Percentiles rank a stretch among this genome's conserved stretches.
phyloP scores from a whole-genome alignment of 345 rosid species.

The Salix arbutifolia region DNA sequence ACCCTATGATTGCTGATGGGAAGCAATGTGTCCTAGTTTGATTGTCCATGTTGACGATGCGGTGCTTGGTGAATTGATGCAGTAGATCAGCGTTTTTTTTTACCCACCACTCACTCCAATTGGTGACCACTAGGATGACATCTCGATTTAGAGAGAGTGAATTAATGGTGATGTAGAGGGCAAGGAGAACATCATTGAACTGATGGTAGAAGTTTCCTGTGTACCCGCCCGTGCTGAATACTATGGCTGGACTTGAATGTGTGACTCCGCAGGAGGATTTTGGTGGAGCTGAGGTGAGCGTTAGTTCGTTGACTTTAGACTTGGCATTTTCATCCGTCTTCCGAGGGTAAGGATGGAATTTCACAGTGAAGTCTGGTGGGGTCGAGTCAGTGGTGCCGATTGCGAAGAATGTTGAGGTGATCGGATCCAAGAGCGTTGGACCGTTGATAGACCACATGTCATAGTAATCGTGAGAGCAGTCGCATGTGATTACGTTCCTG shows the following conservation, averaged over 20 bases:
- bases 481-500: constrained; percentile 27
- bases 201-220: constrained; percentile 40
- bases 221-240: constrained; percentile 34
- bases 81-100: constrained; percentile 23
- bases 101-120: constrained; percentile 24
- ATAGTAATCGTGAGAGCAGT: constrained; percentile 25
- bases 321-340: constrained; percentile 29
- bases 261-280: constrained; percentile 19
- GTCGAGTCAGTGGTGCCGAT: neutral
- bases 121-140: constrained; percentile 15
- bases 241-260: constrained; percentile 31
- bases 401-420: constrained; percentile 23
- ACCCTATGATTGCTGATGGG: constrained; percentile 29
- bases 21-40: constrained; percentile 30
- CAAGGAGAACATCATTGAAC: constrained; percentile 31
- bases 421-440: constrained; percentile 31
- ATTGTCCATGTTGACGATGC: constrained; percentile 17
- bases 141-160: constrained; percentile 21
- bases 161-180: constrained; percentile 37
- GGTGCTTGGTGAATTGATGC: constrained; percentile 8
- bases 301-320: constrained; percentile 33
- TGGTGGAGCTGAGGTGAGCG: constrained; percentile 20
- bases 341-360: constrained; percentile 39
- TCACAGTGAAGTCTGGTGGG: constrained; percentile 6
- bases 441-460: constrained; percentile 37